Percentiles rank a stretch among this genome's conserved stretches.
Evolutionary conservation across 139 green algal species (phyloP).

Genomic region (Klebsormidium nitens): DNA sequence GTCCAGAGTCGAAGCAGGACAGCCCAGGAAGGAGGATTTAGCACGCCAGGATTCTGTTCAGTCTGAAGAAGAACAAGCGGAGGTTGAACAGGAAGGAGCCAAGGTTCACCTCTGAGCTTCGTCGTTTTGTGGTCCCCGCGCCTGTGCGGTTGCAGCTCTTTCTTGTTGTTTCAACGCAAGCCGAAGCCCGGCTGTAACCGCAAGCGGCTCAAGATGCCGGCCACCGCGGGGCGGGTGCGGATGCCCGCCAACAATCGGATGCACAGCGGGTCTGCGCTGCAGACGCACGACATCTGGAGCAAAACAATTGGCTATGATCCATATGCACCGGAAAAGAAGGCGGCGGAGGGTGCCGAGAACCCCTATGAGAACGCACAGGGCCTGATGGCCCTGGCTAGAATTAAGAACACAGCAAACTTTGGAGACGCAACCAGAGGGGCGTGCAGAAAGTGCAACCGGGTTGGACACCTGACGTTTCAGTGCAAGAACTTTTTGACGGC

Average conservation of each 20-base stretch:
- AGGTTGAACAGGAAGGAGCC: no score
- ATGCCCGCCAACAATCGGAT: slow-evolving; percentile 44
- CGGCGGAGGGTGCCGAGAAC: slow-evolving; percentile 13
- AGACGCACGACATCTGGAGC: slow-evolving; percentile 39
- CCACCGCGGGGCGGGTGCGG: slow-evolving; percentile 33
- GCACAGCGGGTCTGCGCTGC: slow-evolving; percentile 35
- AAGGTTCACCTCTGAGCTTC: no score
- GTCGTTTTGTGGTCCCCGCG: no score
- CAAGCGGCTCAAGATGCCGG: slow-evolving; percentile 31
- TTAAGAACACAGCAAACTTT: no score
- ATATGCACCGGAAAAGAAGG: slow-evolving; percentile 33
- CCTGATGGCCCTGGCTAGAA: slow-evolving; percentile 32
- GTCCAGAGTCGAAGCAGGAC: no score
- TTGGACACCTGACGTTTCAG: slow-evolving; percentile 43
- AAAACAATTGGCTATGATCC: slow-evolving; percentile 41
- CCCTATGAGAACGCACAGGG: slow-evolving; percentile 38
- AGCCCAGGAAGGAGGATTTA: no score
- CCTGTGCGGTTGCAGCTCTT: no score
- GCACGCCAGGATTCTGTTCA: no score
- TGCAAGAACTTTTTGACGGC: slow-evolving; percentile 43
- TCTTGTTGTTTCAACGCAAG: no score
- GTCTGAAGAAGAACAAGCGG: no score
- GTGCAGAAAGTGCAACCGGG: slow-evolving; percentile 35
- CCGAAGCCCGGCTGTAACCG: no score
- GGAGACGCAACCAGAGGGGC: slow-evolving; percentile 30